Conservation (phyloP, 2,329 filamentous ascomycete species). For the Cladophialophora carrionii region DNA sequence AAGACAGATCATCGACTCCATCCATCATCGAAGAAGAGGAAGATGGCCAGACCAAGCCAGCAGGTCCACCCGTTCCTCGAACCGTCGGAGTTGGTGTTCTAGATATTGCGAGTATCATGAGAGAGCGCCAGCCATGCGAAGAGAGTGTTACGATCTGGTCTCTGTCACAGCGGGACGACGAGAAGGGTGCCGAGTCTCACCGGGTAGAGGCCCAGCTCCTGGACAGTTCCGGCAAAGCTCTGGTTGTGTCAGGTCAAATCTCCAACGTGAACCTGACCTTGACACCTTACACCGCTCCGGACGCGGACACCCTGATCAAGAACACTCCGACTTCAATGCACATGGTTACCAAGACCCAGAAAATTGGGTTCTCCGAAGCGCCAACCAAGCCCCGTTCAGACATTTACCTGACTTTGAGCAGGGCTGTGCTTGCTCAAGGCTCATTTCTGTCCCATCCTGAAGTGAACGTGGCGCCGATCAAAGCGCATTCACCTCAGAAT, state of each 20-base stretch:
- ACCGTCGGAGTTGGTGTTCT: constrained; percentile 74
- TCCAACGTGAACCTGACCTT: constrained; percentile 80
- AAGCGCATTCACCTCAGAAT: constrained; percentile 68
- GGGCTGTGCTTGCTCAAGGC: constrained; percentile 73
- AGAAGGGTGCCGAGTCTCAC: constrained; percentile 48
- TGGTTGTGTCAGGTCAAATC: constrained; percentile 71
- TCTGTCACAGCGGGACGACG: constrained; percentile 58
- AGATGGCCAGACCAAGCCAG: constrained; percentile 23
- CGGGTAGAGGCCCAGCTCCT: constrained; percentile 67
- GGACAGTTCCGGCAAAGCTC: constrained; percentile 71
- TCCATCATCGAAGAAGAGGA: constrained; percentile 34
- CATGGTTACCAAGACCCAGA: constrained; percentile 76
- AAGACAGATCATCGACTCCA: constrained; percentile 29
- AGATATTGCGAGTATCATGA: constrained; percentile 74
- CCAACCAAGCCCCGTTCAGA: constrained; percentile 87
- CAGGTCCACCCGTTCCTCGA: constrained; percentile 36
- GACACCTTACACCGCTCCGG: constrained; percentile 73
- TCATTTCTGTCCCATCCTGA: constrained; percentile 70
- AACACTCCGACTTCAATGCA: constrained; percentile 86
- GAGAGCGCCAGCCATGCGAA: constrained; percentile 71
- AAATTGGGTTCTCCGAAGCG: constrained; percentile 91
- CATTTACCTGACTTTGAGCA: constrained; percentile 86
- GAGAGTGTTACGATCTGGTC: constrained; percentile 71
- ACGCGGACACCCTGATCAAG: constrained; percentile 79
- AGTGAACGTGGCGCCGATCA: constrained; percentile 75